phyloP scores from a whole-genome alignment of 306 rosid species.

The Lathyrus tuberosus region DNA sequence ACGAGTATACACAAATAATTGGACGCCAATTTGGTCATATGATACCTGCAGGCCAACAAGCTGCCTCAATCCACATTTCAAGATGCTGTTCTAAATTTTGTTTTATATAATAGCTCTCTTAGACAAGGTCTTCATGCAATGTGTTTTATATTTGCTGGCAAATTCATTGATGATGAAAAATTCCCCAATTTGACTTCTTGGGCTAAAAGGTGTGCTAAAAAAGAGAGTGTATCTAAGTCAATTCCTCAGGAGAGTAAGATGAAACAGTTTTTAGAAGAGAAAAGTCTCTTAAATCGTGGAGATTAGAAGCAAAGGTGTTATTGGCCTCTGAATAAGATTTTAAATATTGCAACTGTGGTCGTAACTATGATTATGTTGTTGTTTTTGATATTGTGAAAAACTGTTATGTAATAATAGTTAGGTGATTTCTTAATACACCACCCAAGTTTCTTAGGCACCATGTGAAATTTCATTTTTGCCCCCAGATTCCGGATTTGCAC shows the following conservation, averaged over 20 bases:
- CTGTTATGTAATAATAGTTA: not conserved
- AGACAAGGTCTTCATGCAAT: too few relatives aligned
- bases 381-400: not conserved
- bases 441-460: too few relatives aligned
- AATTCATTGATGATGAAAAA: slow-evolving; percentile 33
- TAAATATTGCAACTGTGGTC: not conserved
- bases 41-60: too few relatives aligned
- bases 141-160: not conserved
- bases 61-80: too few relatives aligned
- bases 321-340: not conserved
- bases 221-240: slow-evolving; percentile 43
- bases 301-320: not conserved
- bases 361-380: not conserved
- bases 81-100: too few relatives aligned
- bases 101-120: too few relatives aligned
- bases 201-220: slow-evolving; percentile 47
- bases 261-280: slow-evolving; percentile 6
- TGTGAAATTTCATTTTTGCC: too few relatives aligned
- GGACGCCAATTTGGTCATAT: too few relatives aligned
- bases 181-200: slow-evolving; percentile 49
- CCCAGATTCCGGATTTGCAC: too few relatives aligned
- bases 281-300: not conserved
- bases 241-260: slow-evolving; percentile 43
- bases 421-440: too few relatives aligned
- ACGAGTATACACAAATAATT: too few relatives aligned